A percentile compares a stretch with the other conserved stretches of the same genome.
Evolutionary conservation across 2,329 filamentous ascomycete genomes (phyloP).

Genomic region (Xylaria sp.): DNA sequence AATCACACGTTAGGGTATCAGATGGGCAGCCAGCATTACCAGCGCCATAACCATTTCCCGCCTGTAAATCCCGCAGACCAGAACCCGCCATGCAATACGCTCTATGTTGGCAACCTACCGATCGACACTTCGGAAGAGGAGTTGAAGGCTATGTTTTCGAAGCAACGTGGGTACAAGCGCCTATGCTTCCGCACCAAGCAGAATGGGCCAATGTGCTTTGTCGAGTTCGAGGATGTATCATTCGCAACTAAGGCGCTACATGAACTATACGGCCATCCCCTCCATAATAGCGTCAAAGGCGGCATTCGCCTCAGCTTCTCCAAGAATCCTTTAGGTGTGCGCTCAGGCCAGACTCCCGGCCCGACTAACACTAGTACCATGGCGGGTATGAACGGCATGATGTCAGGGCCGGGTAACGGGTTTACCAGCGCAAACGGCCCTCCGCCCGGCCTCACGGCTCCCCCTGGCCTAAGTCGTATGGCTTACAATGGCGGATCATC

Average conservation of each 20-base stretch:
- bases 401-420: constrained; percentile 54
- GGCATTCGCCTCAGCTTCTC: constrained; percentile 96
- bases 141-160: constrained; percentile 89
- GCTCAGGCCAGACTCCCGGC: constrained; percentile 68
- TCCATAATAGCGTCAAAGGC: constrained; percentile 92
- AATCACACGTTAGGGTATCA: constrained; percentile 54
- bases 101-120: constrained; percentile 97
- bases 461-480: constrained; percentile 63
- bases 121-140: constrained; percentile 94
- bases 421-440: constrained; percentile 75
- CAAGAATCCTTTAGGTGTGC: constrained; percentile 93
- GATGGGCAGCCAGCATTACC: constrained; percentile 59
- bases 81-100: constrained; percentile 95
- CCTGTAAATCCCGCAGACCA: constrained; percentile 93
- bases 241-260: constrained; percentile 90
- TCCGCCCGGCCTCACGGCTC: constrained; percentile 77
- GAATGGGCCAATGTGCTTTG: constrained; percentile 98
- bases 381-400: constrained; percentile 62
- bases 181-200: constrained; percentile 93
- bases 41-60: constrained; percentile 68
- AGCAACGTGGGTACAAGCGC: constrained; percentile 91
- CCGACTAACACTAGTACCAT: constrained; percentile 45
- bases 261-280: constrained; percentile 82
- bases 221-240: constrained; percentile 93
- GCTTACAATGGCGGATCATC: constrained; percentile 27